phyloP scores from a whole-genome alignment of 2,329 filamentous ascomycete species.

The Annulohypoxylon truncatum region DNA sequence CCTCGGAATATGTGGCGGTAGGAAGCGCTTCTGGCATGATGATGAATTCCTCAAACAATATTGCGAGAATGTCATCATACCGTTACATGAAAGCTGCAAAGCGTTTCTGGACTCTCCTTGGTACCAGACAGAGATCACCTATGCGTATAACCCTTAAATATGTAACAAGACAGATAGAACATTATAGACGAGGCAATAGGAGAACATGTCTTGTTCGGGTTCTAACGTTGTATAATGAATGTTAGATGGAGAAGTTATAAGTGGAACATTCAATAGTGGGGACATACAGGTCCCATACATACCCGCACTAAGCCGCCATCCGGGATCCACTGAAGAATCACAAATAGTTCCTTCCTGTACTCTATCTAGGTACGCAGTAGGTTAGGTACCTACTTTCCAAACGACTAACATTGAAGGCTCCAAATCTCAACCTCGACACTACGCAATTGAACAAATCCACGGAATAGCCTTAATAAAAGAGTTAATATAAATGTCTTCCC shows the following conservation, averaged over 20 bases:
- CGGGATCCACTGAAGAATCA: not conserved
- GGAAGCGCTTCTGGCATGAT: not conserved
- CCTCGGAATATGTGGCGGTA: not conserved
- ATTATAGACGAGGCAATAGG: too few species aligned
- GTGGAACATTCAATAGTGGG: not conserved
- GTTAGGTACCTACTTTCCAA: too few species aligned
- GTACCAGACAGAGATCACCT: not conserved
- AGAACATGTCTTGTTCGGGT: too few species aligned
- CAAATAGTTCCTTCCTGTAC: too few species aligned
- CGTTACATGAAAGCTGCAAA: not conserved
- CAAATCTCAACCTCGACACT: not conserved
- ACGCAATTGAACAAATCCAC: not conserved
- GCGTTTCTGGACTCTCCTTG: not conserved
- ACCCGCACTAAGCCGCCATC: not conserved
- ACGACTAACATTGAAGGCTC: not conserved
- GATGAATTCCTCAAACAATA: conserved; percentile 1
- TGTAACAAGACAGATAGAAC: too few species aligned
- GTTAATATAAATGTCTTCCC: conserved; percentile 27
- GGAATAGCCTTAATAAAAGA: too few species aligned
- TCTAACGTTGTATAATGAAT: too few species aligned
- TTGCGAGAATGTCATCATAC: conserved; percentile 12
- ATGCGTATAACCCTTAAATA: not conserved
- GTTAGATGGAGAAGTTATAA: not conserved
- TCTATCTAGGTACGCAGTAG: too few species aligned
- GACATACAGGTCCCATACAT: not conserved